Conservation (phyloP, 345 rosid species). For the Syzygium jambos region DNA sequence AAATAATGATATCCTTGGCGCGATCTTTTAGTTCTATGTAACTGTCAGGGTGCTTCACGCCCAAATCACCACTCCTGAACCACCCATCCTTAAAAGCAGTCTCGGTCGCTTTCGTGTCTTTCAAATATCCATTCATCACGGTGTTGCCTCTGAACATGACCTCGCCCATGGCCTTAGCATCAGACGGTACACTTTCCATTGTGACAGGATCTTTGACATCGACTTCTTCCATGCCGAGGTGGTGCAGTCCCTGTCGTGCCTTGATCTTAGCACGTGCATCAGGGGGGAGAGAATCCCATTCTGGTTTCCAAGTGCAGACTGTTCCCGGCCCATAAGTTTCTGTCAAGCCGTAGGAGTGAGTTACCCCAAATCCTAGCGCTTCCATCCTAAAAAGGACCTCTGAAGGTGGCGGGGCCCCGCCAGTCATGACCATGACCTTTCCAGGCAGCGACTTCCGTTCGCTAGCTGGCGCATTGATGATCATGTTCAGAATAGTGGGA, state of each 20-base stretch:
- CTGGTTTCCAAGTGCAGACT: slow-evolving; percentile 57
- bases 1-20: slow-evolving; percentile 63
- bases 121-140: slow-evolving; percentile 72
- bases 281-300: slow-evolving; percentile 54
- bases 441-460: slow-evolving; percentile 31
- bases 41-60: slow-evolving; percentile 58
- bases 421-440: slow-evolving; percentile 47
- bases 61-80: slow-evolving; percentile 70
- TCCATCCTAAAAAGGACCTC: slow-evolving; percentile 52
- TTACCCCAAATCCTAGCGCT: slow-evolving; percentile 49
- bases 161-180: slow-evolving; percentile 66
- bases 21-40: slow-evolving; percentile 72
- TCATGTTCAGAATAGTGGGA: slow-evolving; percentile 56
- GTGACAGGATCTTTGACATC: slow-evolving; percentile 51
- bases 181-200: slow-evolving; percentile 48
- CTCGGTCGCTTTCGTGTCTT: slow-evolving; percentile 50
- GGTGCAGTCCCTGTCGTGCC: slow-evolving; percentile 58
- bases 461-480: slow-evolving; percentile 33
- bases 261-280: slow-evolving; percentile 47
- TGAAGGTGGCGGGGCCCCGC: slow-evolving; percentile 70
- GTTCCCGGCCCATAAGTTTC: slow-evolving; percentile 82
- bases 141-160: slow-evolving; percentile 72
- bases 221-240: slow-evolving; percentile 52
- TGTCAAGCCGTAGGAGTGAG: slow-evolving; percentile 65
- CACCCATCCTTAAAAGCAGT: slow-evolving; percentile 65